Evolutionary conservation across 495 filamentous ascomycete genomes (phyloP).

Genomic region (Trichoderma virens): DNA sequence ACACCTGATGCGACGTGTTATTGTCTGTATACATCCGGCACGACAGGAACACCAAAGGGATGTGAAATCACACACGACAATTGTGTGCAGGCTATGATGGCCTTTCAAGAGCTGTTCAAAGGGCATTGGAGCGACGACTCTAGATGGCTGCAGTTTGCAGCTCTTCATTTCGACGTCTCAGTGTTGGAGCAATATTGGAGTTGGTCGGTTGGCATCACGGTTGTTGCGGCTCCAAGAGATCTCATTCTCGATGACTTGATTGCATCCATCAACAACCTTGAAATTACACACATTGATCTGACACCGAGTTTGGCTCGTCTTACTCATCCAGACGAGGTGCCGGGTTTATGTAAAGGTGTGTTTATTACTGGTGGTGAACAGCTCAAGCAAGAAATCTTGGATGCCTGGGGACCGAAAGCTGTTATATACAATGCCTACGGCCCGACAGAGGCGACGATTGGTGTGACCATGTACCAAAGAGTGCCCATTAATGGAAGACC

Average conservation of each 20-base stretch:
- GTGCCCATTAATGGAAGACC: conserved; percentile 64
- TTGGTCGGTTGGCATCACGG: conserved; percentile 75
- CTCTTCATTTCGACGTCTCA: conserved; percentile 82
- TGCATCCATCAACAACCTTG: conserved; percentile 55
- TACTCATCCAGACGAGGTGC: conserved; percentile 58
- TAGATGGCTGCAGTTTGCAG: conserved; percentile 79
- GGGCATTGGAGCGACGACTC: conserved; percentile 62
- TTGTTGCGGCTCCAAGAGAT: conserved; percentile 70
- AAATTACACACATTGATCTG: conserved; percentile 81
- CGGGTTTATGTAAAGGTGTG: conserved; percentile 57
- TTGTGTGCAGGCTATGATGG: conserved; percentile 65
- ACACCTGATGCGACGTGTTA: conserved; percentile 41
- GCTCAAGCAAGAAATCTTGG: conserved; percentile 63
- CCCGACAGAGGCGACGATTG: conserved; percentile 87
- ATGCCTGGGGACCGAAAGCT: conserved; percentile 54
- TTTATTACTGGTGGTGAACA: conserved; percentile 73
- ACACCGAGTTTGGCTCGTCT: conserved; percentile 60
- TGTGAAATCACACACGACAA: conserved; percentile 69
- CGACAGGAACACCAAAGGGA: conserved; percentile 72
- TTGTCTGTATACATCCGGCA: conserved; percentile 77
- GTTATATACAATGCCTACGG: conserved; percentile 75
- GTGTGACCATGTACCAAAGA: conserved; percentile 68
- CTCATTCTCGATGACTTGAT: conserved; percentile 70
- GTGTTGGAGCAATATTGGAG: conserved; percentile 86
- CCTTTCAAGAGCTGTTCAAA: conserved; percentile 61